A percentile compares a stretch with the other conserved stretches of the same genome.
Evolutionary conservation across 1,139 yeast genomes (phyloP).

Genomic region (Diutina rugosa): DNA sequence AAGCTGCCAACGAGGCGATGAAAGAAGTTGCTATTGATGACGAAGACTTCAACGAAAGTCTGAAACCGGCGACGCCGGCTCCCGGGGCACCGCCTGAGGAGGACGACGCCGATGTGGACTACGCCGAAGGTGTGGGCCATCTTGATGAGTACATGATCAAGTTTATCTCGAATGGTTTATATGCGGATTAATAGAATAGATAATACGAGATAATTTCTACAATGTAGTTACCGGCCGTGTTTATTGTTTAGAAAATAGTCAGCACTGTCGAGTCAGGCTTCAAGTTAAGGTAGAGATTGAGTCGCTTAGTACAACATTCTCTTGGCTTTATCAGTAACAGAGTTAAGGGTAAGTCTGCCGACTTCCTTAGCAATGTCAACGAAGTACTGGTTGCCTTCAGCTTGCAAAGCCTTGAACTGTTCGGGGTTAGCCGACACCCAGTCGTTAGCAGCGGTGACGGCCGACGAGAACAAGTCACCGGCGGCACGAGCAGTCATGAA

Average conservation of each 20-base stretch:
- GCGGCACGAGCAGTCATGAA: slow-evolving; percentile 1
- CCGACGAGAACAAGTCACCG: neutral
- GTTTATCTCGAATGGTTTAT: neutral
- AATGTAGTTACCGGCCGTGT: neutral
- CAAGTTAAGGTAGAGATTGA: neutral
- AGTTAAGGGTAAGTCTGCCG: neutral
- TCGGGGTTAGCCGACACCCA: neutral
- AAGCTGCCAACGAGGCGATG: slow-evolving; percentile 85
- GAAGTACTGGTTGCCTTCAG: neutral
- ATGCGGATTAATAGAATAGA: neutral
- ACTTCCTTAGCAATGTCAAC: neutral
- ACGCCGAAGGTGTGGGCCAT: slow-evolving; percentile 71
- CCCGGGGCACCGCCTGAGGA: slow-evolving; percentile 14
- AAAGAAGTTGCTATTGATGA: slow-evolving; percentile 75
- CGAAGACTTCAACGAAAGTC: slow-evolving; percentile 57
- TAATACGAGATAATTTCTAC: neutral
- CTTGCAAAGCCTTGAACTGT: neutral
- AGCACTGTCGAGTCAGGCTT: neutral
- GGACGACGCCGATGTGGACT: slow-evolving; percentile 33
- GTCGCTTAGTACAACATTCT: neutral
- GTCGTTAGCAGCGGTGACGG: neutral
- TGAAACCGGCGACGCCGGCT: slow-evolving; percentile 15
- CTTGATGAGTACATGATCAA: slow-evolving; percentile 90
- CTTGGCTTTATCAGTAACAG: neutral
- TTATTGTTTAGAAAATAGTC: neutral